These are phyloP conservation scores for Rhododendron williamsianum DNA, from an alignment of 148 eudicot species.

Conservation along the genomic window DNA sequence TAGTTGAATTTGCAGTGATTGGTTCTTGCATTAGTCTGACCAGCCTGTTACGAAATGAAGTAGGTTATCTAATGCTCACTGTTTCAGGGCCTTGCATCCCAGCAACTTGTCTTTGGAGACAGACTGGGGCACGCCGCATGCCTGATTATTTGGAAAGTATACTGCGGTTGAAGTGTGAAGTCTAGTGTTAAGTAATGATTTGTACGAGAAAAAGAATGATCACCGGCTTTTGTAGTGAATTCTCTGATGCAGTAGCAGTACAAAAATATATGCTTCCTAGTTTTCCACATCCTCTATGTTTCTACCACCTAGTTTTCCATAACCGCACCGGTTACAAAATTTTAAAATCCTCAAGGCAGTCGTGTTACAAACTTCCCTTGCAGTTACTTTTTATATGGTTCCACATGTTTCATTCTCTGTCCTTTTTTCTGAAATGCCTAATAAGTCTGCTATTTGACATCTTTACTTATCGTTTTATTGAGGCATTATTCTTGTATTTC, in stretches of 20 bases:
- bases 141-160: neutral
- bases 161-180: neutral
- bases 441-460: neutral
- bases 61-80: neutral
- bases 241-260: neutral
- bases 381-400: constrained; percentile 7
- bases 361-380: neutral
- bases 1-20: neutral
- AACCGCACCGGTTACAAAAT: neutral
- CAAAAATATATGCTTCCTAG: neutral
- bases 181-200: neutral
- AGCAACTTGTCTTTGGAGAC: neutral
- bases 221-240: neutral
- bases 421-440: neutral
- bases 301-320: neutral
- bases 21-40: neutral
- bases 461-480: neutral
- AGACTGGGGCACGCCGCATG: neutral
- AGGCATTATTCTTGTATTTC: constrained; percentile 18
- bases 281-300: neutral
- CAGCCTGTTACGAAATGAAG: neutral
- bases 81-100: constrained; percentile 3
- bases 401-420: neutral
- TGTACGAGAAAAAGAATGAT: neutral
- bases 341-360: neutral